Evolutionary conservation across 176 grass and related monocot genomes (phyloP).

Genomic region (Zoysia japonica): DNA sequence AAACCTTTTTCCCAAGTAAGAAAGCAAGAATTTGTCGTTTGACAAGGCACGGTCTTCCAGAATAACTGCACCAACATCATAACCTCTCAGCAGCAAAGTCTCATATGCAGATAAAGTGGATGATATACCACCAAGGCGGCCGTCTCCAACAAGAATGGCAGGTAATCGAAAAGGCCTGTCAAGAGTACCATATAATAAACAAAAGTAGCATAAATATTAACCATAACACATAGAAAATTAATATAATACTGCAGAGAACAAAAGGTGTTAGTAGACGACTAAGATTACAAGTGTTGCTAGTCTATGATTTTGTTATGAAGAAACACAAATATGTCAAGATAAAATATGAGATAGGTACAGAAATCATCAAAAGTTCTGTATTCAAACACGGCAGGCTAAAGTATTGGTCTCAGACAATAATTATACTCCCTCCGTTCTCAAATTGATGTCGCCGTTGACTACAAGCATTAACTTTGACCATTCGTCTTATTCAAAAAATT

Average conservation of each 20-base stretch:
- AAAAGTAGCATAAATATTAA: background rate
- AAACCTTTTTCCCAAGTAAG: conserved; percentile 74
- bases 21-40: conserved; percentile 66
- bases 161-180: conserved; percentile 82
- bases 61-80: conserved; percentile 86
- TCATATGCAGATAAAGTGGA: conserved; percentile 91
- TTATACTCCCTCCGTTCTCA: too few species aligned
- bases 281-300: background rate
- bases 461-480: too few species aligned
- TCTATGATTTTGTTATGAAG: background rate
- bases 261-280: background rate
- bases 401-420: background rate
- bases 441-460: too few species aligned
- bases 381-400: background rate
- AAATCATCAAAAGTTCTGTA: background rate
- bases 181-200: conserved; percentile 28
- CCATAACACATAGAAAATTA: background rate
- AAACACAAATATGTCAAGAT: background rate
- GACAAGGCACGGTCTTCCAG: conserved; percentile 71
- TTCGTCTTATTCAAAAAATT: too few species aligned
- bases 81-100: conserved; percentile 78
- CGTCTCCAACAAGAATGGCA: conserved; percentile 90
- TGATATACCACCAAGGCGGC: conserved; percentile 87
- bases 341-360: background rate
- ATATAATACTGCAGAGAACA: conserved; percentile 2